Conservation (phyloP, 2,329 filamentous ascomycete genomes). For the Colletotrichum euphorbiae region DNA sequence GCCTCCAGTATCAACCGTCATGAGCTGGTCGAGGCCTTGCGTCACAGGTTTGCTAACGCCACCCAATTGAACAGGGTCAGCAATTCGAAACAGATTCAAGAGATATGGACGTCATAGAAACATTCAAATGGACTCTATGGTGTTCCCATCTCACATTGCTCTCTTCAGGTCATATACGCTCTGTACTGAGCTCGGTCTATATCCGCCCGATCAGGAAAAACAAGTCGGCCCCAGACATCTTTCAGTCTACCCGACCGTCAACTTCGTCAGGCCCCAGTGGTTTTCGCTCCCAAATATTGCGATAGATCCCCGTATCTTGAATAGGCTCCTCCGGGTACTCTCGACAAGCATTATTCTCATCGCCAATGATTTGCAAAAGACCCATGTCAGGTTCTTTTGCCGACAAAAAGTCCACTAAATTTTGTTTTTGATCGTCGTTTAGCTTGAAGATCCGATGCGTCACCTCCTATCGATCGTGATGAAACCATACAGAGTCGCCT, state of each 20-base stretch:
- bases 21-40: too few relatives aligned
- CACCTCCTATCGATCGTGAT: not conserved
- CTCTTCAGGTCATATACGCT: not conserved
- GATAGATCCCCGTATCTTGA: not conserved
- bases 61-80: too few relatives aligned
- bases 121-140: not conserved
- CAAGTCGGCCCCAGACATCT: not conserved
- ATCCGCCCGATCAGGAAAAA: not conserved
- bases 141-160: not conserved
- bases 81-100: too few relatives aligned
- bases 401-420: not conserved
- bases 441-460: slow-evolving; percentile 2
- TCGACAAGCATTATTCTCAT: not conserved
- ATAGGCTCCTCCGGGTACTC: not conserved
- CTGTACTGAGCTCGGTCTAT: not conserved
- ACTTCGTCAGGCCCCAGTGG: not conserved
- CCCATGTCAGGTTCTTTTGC: not conserved
- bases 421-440: not conserved
- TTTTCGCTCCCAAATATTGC: not conserved
- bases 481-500: not conserved
- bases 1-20: too few relatives aligned
- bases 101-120: too few relatives aligned
- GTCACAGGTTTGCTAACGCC: too few relatives aligned
- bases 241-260: not conserved
- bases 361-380: not conserved